phyloP scores from a whole-genome alignment of 352 stramenopile species.

The Aphanomyces invadans region DNA sequence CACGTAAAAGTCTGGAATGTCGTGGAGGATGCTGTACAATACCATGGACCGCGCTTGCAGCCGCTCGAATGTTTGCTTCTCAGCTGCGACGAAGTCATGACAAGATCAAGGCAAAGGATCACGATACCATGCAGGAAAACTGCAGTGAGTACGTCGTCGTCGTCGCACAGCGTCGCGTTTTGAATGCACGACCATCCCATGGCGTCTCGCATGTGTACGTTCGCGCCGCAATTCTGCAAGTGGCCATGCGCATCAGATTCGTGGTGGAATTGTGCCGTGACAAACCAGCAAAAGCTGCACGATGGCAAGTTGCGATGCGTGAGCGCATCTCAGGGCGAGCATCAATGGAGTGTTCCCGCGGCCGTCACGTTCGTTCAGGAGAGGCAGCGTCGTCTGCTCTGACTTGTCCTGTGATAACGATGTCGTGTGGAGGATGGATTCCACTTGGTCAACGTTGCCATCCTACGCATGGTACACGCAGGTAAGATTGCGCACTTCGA shows the following conservation, averaged over 20 bases:
- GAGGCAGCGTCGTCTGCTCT: constrained; percentile 9
- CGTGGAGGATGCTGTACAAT: constrained; percentile 53
- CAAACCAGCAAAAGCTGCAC: constrained; percentile 55
- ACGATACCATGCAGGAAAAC: constrained; percentile 40
- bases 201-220: constrained; percentile 31
- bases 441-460: constrained; percentile 37
- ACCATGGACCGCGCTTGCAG: constrained; percentile 42
- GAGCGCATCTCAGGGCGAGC: constrained; percentile 57
- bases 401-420: background rate
- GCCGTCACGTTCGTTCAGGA: constrained; percentile 49
- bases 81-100: constrained; percentile 26
- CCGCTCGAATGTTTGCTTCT: constrained; percentile 50
- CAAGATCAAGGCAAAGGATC: background rate
- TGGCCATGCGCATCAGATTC: too few species aligned
- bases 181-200: constrained; percentile 72
- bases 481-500: background rate
- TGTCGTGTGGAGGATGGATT: constrained; percentile 31
- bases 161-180: constrained; percentile 61
- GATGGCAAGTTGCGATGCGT: constrained; percentile 50
- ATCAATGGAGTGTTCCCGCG: constrained; percentile 66
- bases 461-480: constrained; percentile 44
- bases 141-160: constrained; percentile 64
- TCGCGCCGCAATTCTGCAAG: constrained; percentile 35
- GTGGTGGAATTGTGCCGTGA: too few species aligned
- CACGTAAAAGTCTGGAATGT: constrained; percentile 65